A percentile compares a stretch with the other conserved stretches of the same genome.
These are phyloP conservation scores for Aureococcus anophagefferens DNA, from an alignment of 108 stramenopile species.

Conservation along the genomic window DNA sequence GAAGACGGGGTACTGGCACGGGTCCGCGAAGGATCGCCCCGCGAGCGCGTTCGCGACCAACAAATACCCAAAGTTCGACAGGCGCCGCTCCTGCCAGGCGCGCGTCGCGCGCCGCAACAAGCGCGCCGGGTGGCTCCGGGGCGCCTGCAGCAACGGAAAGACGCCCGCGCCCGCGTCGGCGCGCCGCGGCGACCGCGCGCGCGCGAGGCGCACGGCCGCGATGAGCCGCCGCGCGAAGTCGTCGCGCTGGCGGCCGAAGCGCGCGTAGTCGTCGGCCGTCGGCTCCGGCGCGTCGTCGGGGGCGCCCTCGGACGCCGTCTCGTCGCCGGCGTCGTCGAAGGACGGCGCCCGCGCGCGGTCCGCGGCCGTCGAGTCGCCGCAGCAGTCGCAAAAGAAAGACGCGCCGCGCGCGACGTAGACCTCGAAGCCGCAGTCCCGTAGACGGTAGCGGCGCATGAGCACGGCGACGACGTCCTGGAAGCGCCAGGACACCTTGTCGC, in stretches of 20 bases:
- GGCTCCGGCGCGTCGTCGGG: slow-evolving; percentile 4
- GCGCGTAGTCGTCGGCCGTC: slow-evolving; percentile 72
- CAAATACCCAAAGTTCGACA: slow-evolving; percentile 95
- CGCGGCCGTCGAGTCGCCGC: slow-evolving; percentile 49
- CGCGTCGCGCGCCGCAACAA: slow-evolving; percentile 28
- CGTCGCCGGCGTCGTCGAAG: too few relatives aligned
- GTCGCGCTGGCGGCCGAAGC: slow-evolving; percentile 75
- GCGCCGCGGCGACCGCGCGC: slow-evolving; percentile 62
- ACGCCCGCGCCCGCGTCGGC: slow-evolving; percentile 78
- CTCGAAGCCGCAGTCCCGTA: slow-evolving; percentile 84
- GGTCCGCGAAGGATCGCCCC: slow-evolving; percentile 88
- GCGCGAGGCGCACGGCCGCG: slow-evolving; percentile 73
- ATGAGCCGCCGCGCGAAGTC: slow-evolving; percentile 64
- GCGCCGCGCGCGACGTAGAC: slow-evolving; percentile 85
- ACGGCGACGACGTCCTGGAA: slow-evolving; percentile 17
- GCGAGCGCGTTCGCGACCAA: slow-evolving; percentile 84
- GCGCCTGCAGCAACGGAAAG: slow-evolving; percentile 69
- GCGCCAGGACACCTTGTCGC: too few relatives aligned
- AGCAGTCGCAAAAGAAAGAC: slow-evolving; percentile 61
- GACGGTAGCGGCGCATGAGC: slow-evolving; percentile 76
- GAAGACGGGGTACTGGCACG: slow-evolving; percentile 97
- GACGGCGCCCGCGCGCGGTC: too few relatives aligned
- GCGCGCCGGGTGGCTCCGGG: slow-evolving; percentile 47
- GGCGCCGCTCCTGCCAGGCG: slow-evolving; percentile 74
- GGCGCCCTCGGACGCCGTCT: too few relatives aligned